These are phyloP conservation scores for Helotiales sp. DNA, from an alignment of 2,329 filamentous ascomycete genomes.

Conservation along the genomic window DNA sequence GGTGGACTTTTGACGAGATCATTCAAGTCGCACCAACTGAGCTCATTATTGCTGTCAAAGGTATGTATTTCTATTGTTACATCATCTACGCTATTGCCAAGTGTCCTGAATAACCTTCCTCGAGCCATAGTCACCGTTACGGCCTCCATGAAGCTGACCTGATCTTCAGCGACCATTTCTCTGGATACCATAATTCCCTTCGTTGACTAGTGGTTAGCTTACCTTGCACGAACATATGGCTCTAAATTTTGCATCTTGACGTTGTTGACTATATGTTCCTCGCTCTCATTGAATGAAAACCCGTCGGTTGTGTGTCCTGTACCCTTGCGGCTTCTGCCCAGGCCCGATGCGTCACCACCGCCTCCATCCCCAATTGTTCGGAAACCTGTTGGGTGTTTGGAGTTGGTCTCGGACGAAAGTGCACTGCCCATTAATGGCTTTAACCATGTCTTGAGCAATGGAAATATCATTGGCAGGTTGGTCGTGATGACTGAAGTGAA, in stretches of 20 bases:
- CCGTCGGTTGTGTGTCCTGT: constrained; percentile 43
- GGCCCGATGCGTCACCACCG: constrained; percentile 32
- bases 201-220: constrained; percentile 21
- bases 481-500: constrained; percentile 48
- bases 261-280: constrained; percentile 51
- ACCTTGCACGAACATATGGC: constrained; percentile 27
- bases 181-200: constrained; percentile 50
- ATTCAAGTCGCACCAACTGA: too few relatives aligned
- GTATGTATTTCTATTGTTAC: not conserved
- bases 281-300: constrained; percentile 49
- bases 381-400: constrained; percentile 47
- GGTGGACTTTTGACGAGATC: too few relatives aligned
- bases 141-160: not conserved
- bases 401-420: constrained; percentile 47
- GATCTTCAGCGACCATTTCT: constrained; percentile 24
- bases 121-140: constrained; percentile 8
- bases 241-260: constrained; percentile 49
- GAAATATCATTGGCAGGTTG: constrained; percentile 51
- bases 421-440: constrained; percentile 46
- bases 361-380: constrained; percentile 49
- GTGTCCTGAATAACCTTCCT: constrained; percentile 16
- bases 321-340: constrained; percentile 37
- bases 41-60: too few relatives aligned
- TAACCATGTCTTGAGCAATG: constrained; percentile 49
- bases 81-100: constrained; percentile 10